These are phyloP conservation scores for Xerocomus spinulosus DNA, from an alignment of 768 basidiomycete species.

Conservation along the genomic window DNA sequence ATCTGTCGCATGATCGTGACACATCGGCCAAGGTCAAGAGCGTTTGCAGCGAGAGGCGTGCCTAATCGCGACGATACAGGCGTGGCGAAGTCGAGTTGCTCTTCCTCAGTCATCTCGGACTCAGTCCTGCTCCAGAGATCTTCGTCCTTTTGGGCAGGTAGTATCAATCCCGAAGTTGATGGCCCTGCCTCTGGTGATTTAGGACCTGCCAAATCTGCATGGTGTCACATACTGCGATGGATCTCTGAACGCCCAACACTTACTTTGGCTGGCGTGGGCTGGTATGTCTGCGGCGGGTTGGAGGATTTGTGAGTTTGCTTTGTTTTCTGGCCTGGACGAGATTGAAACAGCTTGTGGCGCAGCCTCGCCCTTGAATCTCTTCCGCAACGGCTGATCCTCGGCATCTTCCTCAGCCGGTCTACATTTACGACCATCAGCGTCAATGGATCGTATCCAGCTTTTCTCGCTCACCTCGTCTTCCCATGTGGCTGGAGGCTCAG, in stretches of 20 bases:
- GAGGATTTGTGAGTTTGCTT: neutral
- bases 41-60: slow-evolving; percentile 17
- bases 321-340: neutral
- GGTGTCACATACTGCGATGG: neutral
- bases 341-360: neutral
- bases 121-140: slow-evolving; percentile 18
- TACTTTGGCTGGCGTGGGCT: neutral
- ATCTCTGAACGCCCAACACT: neutral
- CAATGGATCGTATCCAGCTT: neutral
- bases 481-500: slow-evolving; percentile 8
- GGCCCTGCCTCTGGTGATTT: neutral
- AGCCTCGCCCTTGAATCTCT: slow-evolving; percentile 8
- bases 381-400: slow-evolving; percentile 13
- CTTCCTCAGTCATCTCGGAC: slow-evolving; percentile 22
- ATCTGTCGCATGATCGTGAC: slow-evolving; percentile 27
- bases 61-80: slow-evolving; percentile 22
- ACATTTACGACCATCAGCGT: neutral
- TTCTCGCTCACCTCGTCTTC: slow-evolving; percentile 10
- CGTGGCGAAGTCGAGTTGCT: slow-evolving; percentile 16
- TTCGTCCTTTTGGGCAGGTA: neutral
- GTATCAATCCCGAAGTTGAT: neutral
- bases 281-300: neutral
- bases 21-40: slow-evolving; percentile 17
- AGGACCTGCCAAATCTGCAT: neutral
- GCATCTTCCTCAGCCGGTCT: slow-evolving; percentile 8